Evolutionary conservation across 148 eudicot species (phyloP), one percentile per base, ranked within the genome.

Genomic region (Rhododendron williamsianum): DNA sequence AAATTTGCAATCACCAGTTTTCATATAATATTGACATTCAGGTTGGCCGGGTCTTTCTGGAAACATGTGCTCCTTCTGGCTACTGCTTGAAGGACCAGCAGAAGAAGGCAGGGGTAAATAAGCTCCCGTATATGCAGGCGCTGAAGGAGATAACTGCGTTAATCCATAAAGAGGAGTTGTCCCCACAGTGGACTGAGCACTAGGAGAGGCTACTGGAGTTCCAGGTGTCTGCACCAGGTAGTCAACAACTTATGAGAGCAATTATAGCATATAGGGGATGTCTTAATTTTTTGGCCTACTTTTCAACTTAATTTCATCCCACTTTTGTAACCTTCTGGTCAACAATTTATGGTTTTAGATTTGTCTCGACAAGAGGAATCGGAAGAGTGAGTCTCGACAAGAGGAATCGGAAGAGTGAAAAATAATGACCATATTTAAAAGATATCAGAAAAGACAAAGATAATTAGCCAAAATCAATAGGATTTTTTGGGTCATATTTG

Each of bases 1-100:
- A 88, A 86, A 95, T 87, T 97, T 97, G 87, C 98, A 97, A 23
- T 95, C 93, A 69, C 99, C 99, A 82, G 96, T 95, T 89, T 90
- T 97, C 87, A 94, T 84, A 87, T 92, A 97, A 91, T 93, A 88
- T 89, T 95, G 98, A 86, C 99, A 97, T 87, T 95, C 98, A 58
- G 96, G 93, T 89, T 94, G 96, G 78, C 94, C 98, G 9, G 94
- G 98, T 86, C 99, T 95, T 86, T 94, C 94, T n/a, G 99, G 99
- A 88, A 87, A 97, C 82, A 87, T 54, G 4, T 87, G 92, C 77
- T 94, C 98, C 87, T 91, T 93, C 69, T 90, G 90, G 73, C 78
- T 82, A 91, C 87, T 89, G 83, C 87, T 89, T 83, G 98, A 91
- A 85, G 92, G 93, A 78, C 90, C 95, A 89, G 84, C 85, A 86